Evolutionary conservation across 1,284 basidiomycete genomes (phyloP), one percentile per base, ranked within the genome.

Genomic region (Stereum hirsutum): DNA sequence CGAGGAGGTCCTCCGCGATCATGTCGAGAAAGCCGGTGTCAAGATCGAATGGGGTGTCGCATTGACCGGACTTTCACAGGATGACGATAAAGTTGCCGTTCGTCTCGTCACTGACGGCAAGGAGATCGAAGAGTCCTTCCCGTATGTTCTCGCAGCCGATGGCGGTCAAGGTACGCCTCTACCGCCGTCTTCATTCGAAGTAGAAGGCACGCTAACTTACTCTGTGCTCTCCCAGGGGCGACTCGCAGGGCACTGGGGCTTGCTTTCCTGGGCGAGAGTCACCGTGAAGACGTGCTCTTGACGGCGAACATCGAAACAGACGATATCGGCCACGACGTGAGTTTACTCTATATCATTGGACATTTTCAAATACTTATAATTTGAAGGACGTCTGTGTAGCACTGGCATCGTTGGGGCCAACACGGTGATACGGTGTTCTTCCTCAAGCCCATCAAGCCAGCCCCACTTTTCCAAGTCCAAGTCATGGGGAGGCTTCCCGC

Each of bases 191-290:
- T 15, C 17, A n/a, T 38, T 28, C 3, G 20, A 15, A 36, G 11
- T 25, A 15, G 12, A 11, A 2, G 12, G 6, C n/a, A 3, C 15
- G 25, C 17, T 32, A 12, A 6, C 28, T 8, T 8, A n/a, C n/a
- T 30, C 28, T 30, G 28, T 12, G 17, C 15, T 31, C n/a, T 21
- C 15, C 26, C 17, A 48, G 49, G 49, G 12, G 30, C 26, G 6
- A 45, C 38, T 5, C 35, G 49, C 4, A 50, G 51, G 34, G n/a
- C 38, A 20, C 24, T 53, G 1, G 53, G 44, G 2, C 28, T 57
- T 6, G 28, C 47, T 2, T 57, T 56, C 42, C 7, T 52, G 7
- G 55, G 54, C 5, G 48, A 56, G 37, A 55, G 53, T 1, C 43
- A 46, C 21, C 53, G 53, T 15, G 34, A 36, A 3, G 51, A 55